Evolutionary conservation across 179 eudicot genomes (phyloP), one percentile per base, ranked within the genome.

Genomic region (Pouteria campechiana): DNA sequence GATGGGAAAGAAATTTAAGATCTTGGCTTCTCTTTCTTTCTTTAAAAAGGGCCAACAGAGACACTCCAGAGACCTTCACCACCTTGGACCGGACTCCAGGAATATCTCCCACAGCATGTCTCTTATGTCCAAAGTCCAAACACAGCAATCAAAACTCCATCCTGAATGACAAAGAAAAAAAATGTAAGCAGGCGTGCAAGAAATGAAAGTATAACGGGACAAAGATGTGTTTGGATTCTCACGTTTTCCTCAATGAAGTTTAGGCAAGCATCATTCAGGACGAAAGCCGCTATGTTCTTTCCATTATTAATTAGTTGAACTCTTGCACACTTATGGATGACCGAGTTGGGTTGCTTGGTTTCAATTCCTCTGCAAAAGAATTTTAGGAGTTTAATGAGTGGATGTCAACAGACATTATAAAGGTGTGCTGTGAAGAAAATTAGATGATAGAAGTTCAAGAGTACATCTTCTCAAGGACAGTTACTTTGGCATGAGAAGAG

Each of bases 401-500:
- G 17, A 23, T 7, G 14, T 15, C 25, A 25, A 3, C 11, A 17
- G 14, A 2, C 2, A 19, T n/a, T 23, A 3, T 1, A 8, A 19
- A 43, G 15, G 11, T n/a, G 4, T 17, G 1, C 8, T 33, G 14
- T n/a, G 37, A n/a, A 32, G 3, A 20, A 12, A 12, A 7, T 14
- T 10, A 18, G 15, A 50, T 25, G 7, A 32, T 30, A 52, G 18
- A 19, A 4, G 22, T 25, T n/a, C 12, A 41, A 14, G 8, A 44
- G 25, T 41, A 75, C 83, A 75, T 75, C 50, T 75, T 75, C 64
- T 75, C 78, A 32, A 75, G 73, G 23, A 75, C 83, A 55, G 72
- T 72, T 32, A 78, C 78, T 48, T 75, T 75, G n/a, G 83, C 83
- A 25, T 75, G 78, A 21, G 83, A 75, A 17, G 82, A 75, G n/a